phyloP scores from a whole-genome alignment of 306 rosid species.

The Corylus heterophylla region DNA sequence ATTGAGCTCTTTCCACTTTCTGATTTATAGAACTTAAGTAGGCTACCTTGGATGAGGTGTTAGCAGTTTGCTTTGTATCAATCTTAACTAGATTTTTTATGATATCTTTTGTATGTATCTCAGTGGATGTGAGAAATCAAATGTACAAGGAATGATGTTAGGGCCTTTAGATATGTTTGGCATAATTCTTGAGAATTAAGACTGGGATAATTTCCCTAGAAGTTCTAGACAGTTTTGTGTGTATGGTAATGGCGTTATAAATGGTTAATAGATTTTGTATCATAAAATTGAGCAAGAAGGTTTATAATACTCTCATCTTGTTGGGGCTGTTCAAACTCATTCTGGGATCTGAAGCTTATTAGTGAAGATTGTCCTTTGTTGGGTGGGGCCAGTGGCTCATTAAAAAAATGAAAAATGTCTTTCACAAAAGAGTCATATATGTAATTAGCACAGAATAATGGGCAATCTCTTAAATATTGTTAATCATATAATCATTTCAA shows the following conservation, averaged over 20 bases:
- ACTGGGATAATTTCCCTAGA: neutral
- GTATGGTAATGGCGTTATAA: neutral
- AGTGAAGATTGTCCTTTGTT: neutral
- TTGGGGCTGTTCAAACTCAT: neutral
- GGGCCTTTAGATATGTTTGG: neutral
- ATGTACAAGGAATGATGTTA: neutral
- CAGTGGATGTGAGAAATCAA: neutral
- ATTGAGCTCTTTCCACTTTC: neutral
- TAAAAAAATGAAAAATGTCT: neutral
- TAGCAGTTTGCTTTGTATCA: neutral
- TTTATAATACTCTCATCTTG: neutral
- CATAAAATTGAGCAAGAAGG: neutral
- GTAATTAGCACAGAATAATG: neutral
- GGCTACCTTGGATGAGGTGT: constrained; percentile 12
- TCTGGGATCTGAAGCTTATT: neutral
- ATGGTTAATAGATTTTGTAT: neutral
- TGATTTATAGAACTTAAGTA: constrained; percentile 4
- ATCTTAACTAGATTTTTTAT: neutral
- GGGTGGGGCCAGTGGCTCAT: neutral
- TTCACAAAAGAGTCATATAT: neutral
- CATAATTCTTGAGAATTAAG: neutral
- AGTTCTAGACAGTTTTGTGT: neutral
- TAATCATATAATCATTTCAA: neutral
- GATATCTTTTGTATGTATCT: neutral
- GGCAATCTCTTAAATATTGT: neutral